Evolutionary conservation across 345 rosid genomes (phyloP), one percentile per base, ranked within the genome.

Genomic region (Heritiera littoralis): DNA sequence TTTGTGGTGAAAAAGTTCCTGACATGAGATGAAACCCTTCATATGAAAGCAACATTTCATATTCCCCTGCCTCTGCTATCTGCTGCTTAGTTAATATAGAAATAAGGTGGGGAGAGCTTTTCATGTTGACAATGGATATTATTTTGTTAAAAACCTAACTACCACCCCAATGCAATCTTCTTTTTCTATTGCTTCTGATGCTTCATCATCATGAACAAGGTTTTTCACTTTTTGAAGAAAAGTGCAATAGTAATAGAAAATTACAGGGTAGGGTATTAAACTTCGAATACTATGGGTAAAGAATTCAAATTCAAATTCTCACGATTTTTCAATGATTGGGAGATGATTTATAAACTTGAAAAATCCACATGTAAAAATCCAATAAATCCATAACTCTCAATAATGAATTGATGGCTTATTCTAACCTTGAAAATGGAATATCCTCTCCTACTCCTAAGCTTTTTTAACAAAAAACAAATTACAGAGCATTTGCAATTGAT

Each of bases 21-120:
- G 40, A 46, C 10, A 13, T 48, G 74, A 70, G 48, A 70, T 18
- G 74, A 70, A 70, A 70, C n/a, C 58, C n/a, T 51, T 49, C 13
- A 70, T 41, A 72, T 72, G 78, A 75, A 61, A 61, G 32, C 46
- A 46, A 45, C 68, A 75, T 30, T 30, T 75, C 41, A 46, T 75
- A 61, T 61, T 45, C 43, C 14, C 20, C 51, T 35, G 38, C 38
- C 38, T 35, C 38, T 35, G 38, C 3, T 30, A 46, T 63, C 43
- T 75, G 43, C 35, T 63, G 40, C 66, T 61, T 74, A n/a, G 63
- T 17, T 75, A 23, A 12, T 1, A 13, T 38, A 35, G 17, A 68
- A 3, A 58, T 76, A 35, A 64, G 72, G 79, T 38, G 63, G 40
- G 40, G 52, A 52, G 32, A 49, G 17, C 45, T 64, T 61, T 63